phyloP scores from a whole-genome alignment of 495 filamentous ascomycete genomes.

The Penicillium desertorum region DNA sequence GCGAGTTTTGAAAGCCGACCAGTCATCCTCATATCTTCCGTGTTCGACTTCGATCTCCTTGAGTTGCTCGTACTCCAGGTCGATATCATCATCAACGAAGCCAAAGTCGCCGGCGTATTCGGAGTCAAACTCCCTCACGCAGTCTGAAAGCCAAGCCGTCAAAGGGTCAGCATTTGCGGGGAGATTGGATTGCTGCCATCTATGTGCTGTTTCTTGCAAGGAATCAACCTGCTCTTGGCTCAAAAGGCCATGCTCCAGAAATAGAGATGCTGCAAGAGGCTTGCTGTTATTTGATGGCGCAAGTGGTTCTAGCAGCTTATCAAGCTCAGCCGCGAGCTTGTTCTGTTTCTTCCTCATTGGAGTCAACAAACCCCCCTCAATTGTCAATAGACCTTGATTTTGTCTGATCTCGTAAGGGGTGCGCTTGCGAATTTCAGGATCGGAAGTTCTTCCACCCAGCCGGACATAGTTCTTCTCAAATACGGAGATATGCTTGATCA shows the following conservation, averaged over 20 bases:
- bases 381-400: constrained; percentile 16
- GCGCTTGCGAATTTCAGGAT: constrained; percentile 61
- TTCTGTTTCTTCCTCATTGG: constrained; percentile 43
- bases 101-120: constrained; percentile 45
- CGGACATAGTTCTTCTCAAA: constrained; percentile 71
- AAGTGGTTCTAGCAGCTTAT: constrained; percentile 48
- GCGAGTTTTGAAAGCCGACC: constrained; percentile 53
- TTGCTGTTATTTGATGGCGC: constrained; percentile 25
- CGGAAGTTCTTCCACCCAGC: constrained; percentile 73
- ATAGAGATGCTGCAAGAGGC: constrained; percentile 28
- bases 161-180: constrained; percentile 50
- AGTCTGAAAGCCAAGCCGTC: constrained; percentile 60
- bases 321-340: constrained; percentile 46
- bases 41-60: constrained; percentile 65
- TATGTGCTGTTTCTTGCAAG: constrained; percentile 53
- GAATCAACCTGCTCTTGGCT: constrained; percentile 59
- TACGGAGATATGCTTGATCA: constrained; percentile 64
- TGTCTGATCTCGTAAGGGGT: constrained; percentile 63
- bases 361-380: constrained; percentile 35
- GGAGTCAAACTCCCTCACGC: constrained; percentile 40
- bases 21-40: constrained; percentile 50
- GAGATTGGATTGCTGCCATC: constrained; percentile 45
- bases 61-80: constrained; percentile 64
- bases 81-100: constrained; percentile 59
- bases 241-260: constrained; percentile 57